phyloP scores from a whole-genome alignment of 805 yeast genomes.

The Hermanozyma aechmeae region DNA sequence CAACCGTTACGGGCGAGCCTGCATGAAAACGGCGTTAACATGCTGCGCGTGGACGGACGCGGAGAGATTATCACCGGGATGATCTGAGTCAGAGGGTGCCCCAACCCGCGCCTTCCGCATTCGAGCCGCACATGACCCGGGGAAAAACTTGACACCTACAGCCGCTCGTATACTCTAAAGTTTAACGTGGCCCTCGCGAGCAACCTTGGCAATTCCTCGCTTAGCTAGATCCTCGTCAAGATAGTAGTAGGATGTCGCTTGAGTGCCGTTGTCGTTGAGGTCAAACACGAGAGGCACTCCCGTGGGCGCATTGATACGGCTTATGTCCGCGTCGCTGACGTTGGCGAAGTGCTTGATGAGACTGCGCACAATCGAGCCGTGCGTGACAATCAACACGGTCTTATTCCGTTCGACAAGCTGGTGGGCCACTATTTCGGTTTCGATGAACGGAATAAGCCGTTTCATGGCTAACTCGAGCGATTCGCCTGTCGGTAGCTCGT shows the following conservation, averaged over 20 bases:
- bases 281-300: slow-evolving; percentile 38
- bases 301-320: slow-evolving; percentile 33
- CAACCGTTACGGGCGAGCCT: too few species aligned
- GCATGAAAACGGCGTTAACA: too few species aligned
- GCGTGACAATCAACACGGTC: slow-evolving; percentile 31
- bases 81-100: too few species aligned
- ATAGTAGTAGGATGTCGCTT: slow-evolving; percentile 24
- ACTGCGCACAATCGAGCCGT: slow-evolving; percentile 34
- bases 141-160: too few species aligned
- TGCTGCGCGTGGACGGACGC: too few species aligned
- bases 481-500: slow-evolving; percentile 28
- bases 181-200: slow-evolving; percentile 12
- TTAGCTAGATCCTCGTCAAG: slow-evolving; percentile 32
- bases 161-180: too few species aligned
- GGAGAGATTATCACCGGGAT: too few species aligned
- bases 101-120: too few species aligned
- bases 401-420: slow-evolving; percentile 15
- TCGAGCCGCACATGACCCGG: too few species aligned
- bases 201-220: slow-evolving; percentile 22
- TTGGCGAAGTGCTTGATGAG: slow-evolving; percentile 27
- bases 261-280: slow-evolving; percentile 19
- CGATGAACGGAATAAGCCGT: slow-evolving; percentile 29
- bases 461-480: slow-evolving; percentile 29
- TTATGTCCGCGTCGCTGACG: slow-evolving; percentile 28
- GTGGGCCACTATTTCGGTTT: slow-evolving; percentile 17